Base-by-base conservation (phyloP, 495 filamentous ascomycete species). In the Penicillium longicatenatum region DNA sequence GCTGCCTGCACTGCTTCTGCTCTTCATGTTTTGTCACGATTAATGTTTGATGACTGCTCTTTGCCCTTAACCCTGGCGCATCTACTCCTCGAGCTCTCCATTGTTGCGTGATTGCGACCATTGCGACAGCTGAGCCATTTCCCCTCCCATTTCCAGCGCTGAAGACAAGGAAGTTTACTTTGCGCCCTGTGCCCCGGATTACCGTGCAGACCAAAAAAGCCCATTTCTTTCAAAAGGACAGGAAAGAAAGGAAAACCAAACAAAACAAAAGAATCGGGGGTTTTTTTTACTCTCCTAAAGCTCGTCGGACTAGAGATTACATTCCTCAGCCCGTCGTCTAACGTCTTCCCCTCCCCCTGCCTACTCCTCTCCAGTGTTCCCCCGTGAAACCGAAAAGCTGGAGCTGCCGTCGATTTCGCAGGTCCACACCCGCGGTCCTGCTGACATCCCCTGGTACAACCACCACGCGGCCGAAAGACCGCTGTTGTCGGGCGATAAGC, bases 321-420 rank as follows among this genome's bases (percentile, higher is more conserved):
- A 11, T 55, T 57, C 61, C 37, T 37, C 52, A 67, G 63, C 72
- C 67, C 67, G 65, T 68, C 45, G 45, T 48, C 45, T 48, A 26
- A 46, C 50, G 10, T 41, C 55, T 51, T 31, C 53, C 30, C 46
- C 55, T 50, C 35, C 51, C 62, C 63, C 56, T 57, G 50, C 61
- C 67, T 29, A 11, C 39, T 39, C 65, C 63, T 74, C 66, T 68
- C 70, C 76, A 66, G 71, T 65, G 57, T 71, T 71, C 54, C 62
- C 69, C 62, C 58, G 70, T 70, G 83, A 84, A 78, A 91, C 87
- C 92, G 92, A 84, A 89, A 97, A 96, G 83, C 93, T 97, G 93
- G 93, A 96, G 92, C 88, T 94, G 78, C 91, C 93, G 75, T 89
- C 91, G 82, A 88, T 93, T 68, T 88, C 91, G 71, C 89, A 92